These are phyloP conservation scores for Pyrenophora teres DNA, from an alignment of 2,329 filamentous ascomycete species.

Conservation along the genomic window DNA sequence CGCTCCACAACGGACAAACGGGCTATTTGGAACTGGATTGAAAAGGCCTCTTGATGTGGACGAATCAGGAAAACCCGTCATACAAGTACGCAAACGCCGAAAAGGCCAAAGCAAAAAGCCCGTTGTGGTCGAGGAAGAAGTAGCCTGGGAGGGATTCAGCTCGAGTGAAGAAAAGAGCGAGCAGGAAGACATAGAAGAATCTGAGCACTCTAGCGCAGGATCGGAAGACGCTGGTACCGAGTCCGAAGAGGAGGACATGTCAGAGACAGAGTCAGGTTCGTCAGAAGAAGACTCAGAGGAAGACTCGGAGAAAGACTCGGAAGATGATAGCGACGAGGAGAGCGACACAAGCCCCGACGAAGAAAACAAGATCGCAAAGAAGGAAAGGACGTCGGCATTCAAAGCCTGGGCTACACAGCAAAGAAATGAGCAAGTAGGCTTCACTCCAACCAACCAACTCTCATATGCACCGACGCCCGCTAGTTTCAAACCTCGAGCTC, in stretches of 20 bases:
- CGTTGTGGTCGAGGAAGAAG: constrained; percentile 49
- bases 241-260: constrained; percentile 10
- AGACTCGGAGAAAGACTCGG: constrained; percentile 26
- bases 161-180: constrained; percentile 50
- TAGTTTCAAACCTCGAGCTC: constrained; percentile 68
- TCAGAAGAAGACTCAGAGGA: constrained; percentile 15
- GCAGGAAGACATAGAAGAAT: constrained; percentile 32
- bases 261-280: constrained; percentile 25
- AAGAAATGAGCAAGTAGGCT: constrained; percentile 81
- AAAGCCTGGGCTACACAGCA: constrained; percentile 91
- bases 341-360: constrained; percentile 41
- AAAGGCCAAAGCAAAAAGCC: constrained; percentile 54
- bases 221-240: constrained; percentile 13
- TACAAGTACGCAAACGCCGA: constrained; percentile 78
- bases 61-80: constrained; percentile 76
- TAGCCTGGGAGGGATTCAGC: constrained; percentile 67
- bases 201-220: constrained; percentile 9
- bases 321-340: constrained; percentile 43
- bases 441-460: constrained; percentile 55
- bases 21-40: constrained; percentile 71
- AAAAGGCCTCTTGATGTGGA: constrained; percentile 85
- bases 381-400: constrained; percentile 70
- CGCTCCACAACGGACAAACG: constrained; percentile 11
- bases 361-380: constrained; percentile 47
- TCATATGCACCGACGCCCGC: constrained; percentile 56